These are phyloP conservation scores for Mortierella antarctica DNA, from an alignment of 192 early-diverging fungal genomes.

Conservation along the genomic window DNA sequence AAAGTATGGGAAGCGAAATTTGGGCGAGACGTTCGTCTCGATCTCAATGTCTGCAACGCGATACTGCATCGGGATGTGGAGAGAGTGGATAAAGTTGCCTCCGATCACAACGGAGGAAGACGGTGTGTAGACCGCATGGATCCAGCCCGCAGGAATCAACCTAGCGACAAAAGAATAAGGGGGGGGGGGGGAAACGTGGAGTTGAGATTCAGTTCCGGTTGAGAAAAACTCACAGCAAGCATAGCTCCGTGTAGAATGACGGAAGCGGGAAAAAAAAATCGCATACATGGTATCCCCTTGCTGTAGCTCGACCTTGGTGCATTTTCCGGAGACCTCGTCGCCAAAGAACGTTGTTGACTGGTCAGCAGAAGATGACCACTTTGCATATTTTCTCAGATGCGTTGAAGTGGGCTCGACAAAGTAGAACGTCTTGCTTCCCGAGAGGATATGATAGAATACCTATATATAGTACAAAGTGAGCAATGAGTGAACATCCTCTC, in stretches of 20 bases:
- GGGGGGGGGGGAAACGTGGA: neutral
- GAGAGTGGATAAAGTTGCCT: conserved; percentile 91
- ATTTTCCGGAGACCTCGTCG: conserved; percentile 80
- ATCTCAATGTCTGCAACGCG: conserved; percentile 80
- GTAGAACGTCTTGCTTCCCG: conserved; percentile 90
- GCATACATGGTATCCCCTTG: conserved; percentile 89
- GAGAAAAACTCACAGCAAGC: no score
- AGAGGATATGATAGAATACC: conserved; percentile 92
- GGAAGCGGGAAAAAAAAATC: neutral
- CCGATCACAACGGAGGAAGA: conserved; percentile 90
- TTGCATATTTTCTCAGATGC: conserved; percentile 90
- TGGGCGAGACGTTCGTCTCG: conserved; percentile 78
- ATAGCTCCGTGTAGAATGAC: no score
- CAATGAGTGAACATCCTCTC: no score
- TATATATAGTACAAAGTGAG: conserved; percentile 38
- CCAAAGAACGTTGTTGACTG: conserved; percentile 84
- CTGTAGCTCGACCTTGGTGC: conserved; percentile 77
- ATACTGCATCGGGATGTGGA: conserved; percentile 80
- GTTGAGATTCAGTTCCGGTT: neutral
- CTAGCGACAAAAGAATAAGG: conserved; percentile 46
- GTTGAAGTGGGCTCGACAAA: conserved; percentile 85
- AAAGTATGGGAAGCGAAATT: conserved; percentile 91
- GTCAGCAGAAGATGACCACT: conserved; percentile 90
- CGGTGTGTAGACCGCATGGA: conserved; percentile 94
- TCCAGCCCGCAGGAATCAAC: conserved; percentile 96